Evolutionary conservation across 805 yeast genomes (phyloP), one percentile per base, ranked within the genome.

Genomic region (Blastobotrys chiropterorum): DNA sequence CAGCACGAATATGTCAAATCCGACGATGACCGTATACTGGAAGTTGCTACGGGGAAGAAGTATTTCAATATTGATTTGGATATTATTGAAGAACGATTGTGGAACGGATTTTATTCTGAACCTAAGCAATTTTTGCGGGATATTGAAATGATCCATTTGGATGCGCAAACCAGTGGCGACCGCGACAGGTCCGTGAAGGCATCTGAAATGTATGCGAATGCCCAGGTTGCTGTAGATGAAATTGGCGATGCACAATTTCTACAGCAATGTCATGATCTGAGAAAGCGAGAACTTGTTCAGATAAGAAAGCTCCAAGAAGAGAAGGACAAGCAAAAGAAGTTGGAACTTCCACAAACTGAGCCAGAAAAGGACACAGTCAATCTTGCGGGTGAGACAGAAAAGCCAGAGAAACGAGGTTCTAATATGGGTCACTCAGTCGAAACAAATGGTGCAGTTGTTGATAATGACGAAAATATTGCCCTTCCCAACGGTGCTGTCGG

Each of bases 51-150:
- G 0, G 95, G 94, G 2, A 80, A 79, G 51, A 76, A 73, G 57
- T 92, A 75, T 63, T 78, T 75, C 70, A 94, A 94, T 60, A 94
- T 94, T 86, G 99, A 94, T 62, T 72, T 94, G 50, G 99, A 94
- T 63, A 83, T 90, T 15, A 80, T 94, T 34, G 99, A 94, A 63
- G 98, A 94, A 65, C 76, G 99, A 53, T 69, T 94, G 50, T 94
- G 99, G 99, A 94, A 94, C 67, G 99, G 99, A 0, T 94, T 70
- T 67, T 94, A 94, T 63, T 83, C 88, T 39, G 97, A 90, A 61
- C 97, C 98, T 13, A 83, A 81, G 57, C 97, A 94, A 65, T 92
- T 86, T 63, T 70, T 90, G 59, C 80, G 78, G 58, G 99, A 94
- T 64, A 78, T 94, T 44, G 89, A 84, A 62, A 77, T 86, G 80